A percentile compares a stretch with the other conserved stretches of the same genome.
phyloP scores from a whole-genome alignment of 164 flowering plant genomes.

The Hamamelis virginiana region DNA sequence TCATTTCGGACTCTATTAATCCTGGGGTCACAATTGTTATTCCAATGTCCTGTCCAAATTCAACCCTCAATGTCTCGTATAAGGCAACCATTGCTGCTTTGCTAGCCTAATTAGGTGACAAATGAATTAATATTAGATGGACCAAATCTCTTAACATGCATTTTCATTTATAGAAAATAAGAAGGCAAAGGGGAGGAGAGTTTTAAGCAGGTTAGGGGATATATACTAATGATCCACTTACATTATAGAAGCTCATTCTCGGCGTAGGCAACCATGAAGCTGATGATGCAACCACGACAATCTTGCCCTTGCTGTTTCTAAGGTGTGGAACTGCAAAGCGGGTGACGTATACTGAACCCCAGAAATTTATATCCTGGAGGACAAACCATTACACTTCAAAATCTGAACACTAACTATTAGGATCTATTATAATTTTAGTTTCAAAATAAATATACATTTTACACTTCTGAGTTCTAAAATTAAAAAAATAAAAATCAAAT shows the following conservation, averaged over 20 bases:
- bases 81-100: constrained; percentile 59
- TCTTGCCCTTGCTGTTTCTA: constrained; percentile 43
- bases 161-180: not conserved
- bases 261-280: constrained; percentile 40
- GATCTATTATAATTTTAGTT: no score
- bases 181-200: not conserved
- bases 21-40: constrained; percentile 67
- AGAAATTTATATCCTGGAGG: constrained; percentile 51
- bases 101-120: constrained; percentile 45
- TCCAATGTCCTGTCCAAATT: constrained; percentile 39
- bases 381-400: not conserved
- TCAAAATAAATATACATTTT: no score
- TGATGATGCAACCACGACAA: constrained; percentile 34
- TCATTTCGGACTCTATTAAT: constrained; percentile 50
- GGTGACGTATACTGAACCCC: constrained; percentile 54
- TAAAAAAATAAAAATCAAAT: no score
- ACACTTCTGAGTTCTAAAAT: no score
- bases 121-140: not conserved
- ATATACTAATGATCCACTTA: no score
- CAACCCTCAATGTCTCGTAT: constrained; percentile 55
- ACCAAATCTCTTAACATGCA: not conserved
- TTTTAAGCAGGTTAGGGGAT: no score
- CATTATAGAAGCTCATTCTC: constrained; percentile 39
- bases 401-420: not conserved
- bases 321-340: constrained; percentile 51